Base-by-base conservation (phyloP, 1,139 yeast genomes). In the Blastobotrys arbuscula region DNA sequence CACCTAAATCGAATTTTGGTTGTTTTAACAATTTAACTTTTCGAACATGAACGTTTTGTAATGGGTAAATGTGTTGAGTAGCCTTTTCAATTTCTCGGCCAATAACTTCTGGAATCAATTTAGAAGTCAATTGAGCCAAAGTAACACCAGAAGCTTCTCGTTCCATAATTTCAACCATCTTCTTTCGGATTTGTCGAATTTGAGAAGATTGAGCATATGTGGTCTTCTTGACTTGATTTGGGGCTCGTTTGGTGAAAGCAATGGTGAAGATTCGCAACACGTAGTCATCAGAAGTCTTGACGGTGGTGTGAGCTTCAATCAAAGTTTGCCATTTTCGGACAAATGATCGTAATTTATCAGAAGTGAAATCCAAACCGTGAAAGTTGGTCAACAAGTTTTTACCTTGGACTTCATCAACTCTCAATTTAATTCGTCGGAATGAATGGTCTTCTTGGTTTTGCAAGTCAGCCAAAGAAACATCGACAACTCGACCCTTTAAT, bases 371-470 rank as follows among this genome's bases (percentile, higher is more conserved):
- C 76, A 85, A 75, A 68, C 95, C 95, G 81, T 86, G 95, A 88
- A 86, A 86, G 88, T 86, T 86, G 78, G 95, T 86, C 72, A 86
- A 78, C 70, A 85, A 78, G 81, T 84, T 84, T 79, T 84, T 83
- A 74, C 95, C 95, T 76, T 86, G 94, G 64, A 86, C 92, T 75
- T 86, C 95, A 66, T 86, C 95, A 65, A 85, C 89, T 76, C 95
- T 84, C 74, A 86, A 82, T 75, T 82, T 83, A 69, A 86, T 77
- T 77, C 85, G 84, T 78, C 89, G 86, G 84, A 81, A 82, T 59
- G 95, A 81, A 78, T 85, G 89, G 77, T 86, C 95, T 76, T 86
- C 95, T 66, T 88, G 84, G 68, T 89, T 90, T 77, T 86, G 95
- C 69, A 86, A 78, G 74, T 86, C 95, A 65, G 95, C 95, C 62